Conservation (phyloP, 169 alveolate species). For the Cardiosporidium cionae region DNA sequence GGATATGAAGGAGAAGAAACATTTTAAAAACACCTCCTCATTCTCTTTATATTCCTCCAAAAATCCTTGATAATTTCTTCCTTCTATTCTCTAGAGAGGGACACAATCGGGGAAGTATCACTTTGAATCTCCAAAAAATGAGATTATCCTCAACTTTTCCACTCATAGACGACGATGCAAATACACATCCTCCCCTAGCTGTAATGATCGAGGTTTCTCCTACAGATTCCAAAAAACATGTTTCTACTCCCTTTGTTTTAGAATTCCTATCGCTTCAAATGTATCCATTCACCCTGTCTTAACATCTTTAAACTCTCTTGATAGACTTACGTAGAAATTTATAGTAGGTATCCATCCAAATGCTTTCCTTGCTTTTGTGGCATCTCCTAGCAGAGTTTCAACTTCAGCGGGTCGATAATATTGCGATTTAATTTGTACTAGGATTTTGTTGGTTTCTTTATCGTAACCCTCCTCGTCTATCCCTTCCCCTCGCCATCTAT, state of each 20-base stretch:
- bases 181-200: background rate
- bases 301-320: background rate
- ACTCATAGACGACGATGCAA: background rate
- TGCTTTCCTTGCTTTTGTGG: slow-evolving; percentile 36
- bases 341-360: slow-evolving; percentile 43
- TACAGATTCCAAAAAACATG: background rate
- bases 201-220: too few species aligned
- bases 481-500: slow-evolving; percentile 48
- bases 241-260: background rate
- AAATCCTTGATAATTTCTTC: background rate
- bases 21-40: background rate
- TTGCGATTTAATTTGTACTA: slow-evolving; percentile 4
- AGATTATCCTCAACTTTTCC: background rate
- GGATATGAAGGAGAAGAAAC: background rate
- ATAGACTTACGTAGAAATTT: slow-evolving; percentile 8
- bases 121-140: background rate
- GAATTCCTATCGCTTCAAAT: background rate
- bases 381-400: slow-evolving; percentile 44
- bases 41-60: background rate
- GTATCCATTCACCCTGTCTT: background rate
- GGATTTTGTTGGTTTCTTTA: slow-evolving; percentile 9
- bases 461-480: slow-evolving; percentile 40
- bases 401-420: slow-evolving; percentile 56
- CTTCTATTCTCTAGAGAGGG: background rate
- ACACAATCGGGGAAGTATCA: background rate